Evolutionary conservation across 768 basidiomycete species (phyloP).

Genomic region (Rossbeevera mucosa): DNA sequence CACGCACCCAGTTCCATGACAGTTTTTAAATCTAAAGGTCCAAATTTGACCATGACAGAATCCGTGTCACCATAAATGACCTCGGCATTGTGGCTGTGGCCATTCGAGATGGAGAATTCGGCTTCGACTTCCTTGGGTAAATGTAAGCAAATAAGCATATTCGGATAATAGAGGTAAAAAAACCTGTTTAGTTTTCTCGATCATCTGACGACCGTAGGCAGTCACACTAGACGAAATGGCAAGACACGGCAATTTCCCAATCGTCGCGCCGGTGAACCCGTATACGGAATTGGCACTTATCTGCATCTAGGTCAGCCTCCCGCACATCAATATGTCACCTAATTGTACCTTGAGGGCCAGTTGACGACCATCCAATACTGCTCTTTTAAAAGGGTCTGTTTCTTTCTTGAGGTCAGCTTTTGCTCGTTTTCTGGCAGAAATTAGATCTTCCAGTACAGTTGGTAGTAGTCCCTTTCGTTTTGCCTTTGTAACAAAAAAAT

Average conservation of each 20-base stretch:
- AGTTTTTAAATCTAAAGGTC: conserved; percentile 75
- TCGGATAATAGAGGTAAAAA: conserved; percentile 15
- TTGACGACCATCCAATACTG: conserved; percentile 95
- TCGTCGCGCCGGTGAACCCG: conserved; percentile 96
- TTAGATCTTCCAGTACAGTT: conserved; percentile 88
- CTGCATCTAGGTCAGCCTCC: conserved; percentile 40
- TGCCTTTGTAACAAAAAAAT: conserved; percentile 72
- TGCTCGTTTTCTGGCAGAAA: conserved; percentile 89
- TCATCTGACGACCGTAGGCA: conserved; percentile 98
- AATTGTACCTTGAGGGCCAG: conserved; percentile 80
- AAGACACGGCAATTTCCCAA: conserved; percentile 94
- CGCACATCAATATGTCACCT: background rate
- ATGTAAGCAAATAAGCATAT: background rate
- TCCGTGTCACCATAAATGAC: conserved; percentile 99
- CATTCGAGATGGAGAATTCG: conserved; percentile 81
- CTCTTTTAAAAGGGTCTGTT: conserved; percentile 94
- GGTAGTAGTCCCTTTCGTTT: conserved; percentile 88
- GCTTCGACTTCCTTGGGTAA: conserved; percentile 72
- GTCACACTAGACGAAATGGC: conserved; percentile 94
- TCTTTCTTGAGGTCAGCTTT: conserved; percentile 96
- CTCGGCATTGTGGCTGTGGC: conserved; percentile 80
- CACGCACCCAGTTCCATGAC: conserved; percentile 87
- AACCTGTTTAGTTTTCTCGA: conserved; percentile 91
- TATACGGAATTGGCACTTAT: conserved; percentile 99
- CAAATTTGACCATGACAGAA: conserved; percentile 98